Conservation (phyloP, 2,329 filamentous ascomycete genomes). For the Onygenales sp. region DNA sequence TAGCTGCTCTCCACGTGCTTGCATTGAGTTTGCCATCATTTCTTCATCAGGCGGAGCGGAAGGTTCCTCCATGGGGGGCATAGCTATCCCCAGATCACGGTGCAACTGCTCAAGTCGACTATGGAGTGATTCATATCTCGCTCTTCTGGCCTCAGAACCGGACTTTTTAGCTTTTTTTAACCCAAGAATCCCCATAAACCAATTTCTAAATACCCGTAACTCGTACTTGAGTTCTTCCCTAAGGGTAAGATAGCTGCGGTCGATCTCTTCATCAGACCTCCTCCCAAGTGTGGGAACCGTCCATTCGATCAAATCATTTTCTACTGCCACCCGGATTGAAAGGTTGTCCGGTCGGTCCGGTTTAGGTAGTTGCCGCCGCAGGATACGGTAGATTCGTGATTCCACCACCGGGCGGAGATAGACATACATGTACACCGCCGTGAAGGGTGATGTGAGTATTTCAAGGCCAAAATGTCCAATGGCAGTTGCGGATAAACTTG, state of each 20-base stretch:
- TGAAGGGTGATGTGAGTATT: constrained; percentile 26
- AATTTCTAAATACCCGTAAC: constrained; percentile 20
- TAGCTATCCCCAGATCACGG: neutral
- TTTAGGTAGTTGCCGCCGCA: constrained; percentile 33
- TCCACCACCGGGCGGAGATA: constrained; percentile 29
- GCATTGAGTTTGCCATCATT: constrained; percentile 1
- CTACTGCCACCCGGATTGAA: constrained; percentile 32
- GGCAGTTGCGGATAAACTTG: constrained; percentile 18
- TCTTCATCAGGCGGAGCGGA: neutral
- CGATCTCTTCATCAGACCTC: constrained; percentile 30
- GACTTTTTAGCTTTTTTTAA: constrained; percentile 10
- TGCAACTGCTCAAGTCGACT: constrained; percentile 21
- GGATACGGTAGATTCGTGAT: constrained; percentile 30
- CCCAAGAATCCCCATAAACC: constrained; percentile 24
- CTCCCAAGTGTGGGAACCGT: constrained; percentile 31
- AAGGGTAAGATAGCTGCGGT: constrained; percentile 27
- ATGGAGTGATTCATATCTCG: constrained; percentile 21
- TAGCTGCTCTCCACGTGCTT: constrained; percentile 11
- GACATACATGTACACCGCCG: constrained; percentile 26
- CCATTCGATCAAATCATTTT: constrained; percentile 36
- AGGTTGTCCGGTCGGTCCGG: constrained; percentile 31
- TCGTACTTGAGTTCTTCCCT: constrained; percentile 30
- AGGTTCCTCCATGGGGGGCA: neutral
- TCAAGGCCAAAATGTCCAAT: constrained; percentile 18
- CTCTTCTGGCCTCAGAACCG: constrained; percentile 12